phyloP scores from a whole-genome alignment of 306 rosid species.

The Argentina anserina region DNA sequence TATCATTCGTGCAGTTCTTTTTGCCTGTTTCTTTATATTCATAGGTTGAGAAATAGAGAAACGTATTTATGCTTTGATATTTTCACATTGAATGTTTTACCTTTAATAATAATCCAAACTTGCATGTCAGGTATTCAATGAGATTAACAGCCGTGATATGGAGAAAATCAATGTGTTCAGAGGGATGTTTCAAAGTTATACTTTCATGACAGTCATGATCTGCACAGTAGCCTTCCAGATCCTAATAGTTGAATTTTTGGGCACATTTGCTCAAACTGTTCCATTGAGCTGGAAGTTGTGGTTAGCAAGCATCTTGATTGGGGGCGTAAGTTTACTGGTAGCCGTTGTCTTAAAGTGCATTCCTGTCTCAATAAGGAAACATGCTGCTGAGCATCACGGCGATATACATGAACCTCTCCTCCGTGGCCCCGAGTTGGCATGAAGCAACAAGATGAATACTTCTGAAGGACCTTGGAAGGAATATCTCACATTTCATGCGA shows the following conservation, averaged over 20 bases:
- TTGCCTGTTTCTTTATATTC: background rate
- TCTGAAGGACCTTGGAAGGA: background rate
- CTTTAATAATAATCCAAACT: background rate
- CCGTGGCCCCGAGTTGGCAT: slow-evolving; percentile 68
- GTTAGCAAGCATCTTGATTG: slow-evolving; percentile 54
- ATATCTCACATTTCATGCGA: background rate
- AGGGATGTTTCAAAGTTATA: slow-evolving; percentile 55
- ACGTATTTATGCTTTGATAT: background rate
- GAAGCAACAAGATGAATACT: background rate
- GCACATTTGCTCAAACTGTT: slow-evolving; percentile 70
- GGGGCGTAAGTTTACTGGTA: slow-evolving; percentile 54
- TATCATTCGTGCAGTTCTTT: too few relatives aligned
- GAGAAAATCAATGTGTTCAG: slow-evolving; percentile 68
- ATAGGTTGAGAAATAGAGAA: background rate
- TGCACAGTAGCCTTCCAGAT: slow-evolving; percentile 57
- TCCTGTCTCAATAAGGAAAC: slow-evolving; percentile 37
- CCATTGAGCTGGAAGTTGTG: slow-evolving; percentile 52
- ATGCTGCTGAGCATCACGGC: slow-evolving; percentile 9
- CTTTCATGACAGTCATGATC: slow-evolving; percentile 50
- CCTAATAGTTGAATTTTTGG: slow-evolving; percentile 59
- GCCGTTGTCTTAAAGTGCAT: slow-evolving; percentile 62
- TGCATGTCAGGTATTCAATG: slow-evolving; percentile 62
- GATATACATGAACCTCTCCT: slow-evolving; percentile 68
- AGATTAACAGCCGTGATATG: slow-evolving; percentile 92
- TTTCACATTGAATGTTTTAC: background rate